Percentiles rank a stretch among this genome's conserved stretches.
phyloP scores from a whole-genome alignment of 208 protist genomes.

The Leishmania arabica region DNA sequence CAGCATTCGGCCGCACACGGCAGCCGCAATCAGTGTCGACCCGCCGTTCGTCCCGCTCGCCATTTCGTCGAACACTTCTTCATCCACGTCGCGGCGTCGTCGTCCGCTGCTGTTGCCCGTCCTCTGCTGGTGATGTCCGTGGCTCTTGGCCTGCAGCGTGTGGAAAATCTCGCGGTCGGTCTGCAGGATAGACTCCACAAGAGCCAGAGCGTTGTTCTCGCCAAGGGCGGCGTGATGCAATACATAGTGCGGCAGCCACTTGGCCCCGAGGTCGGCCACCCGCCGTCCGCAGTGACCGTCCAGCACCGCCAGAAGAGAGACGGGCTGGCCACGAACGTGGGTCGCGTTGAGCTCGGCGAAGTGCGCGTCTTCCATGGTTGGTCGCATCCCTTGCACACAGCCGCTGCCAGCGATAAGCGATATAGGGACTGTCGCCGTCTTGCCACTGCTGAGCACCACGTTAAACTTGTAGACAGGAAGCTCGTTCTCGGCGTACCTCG shows the following conservation, averaged over 20 bases:
- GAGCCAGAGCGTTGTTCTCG: conserved; percentile 74
- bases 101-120: conserved; percentile 9
- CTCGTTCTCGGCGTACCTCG: neutral
- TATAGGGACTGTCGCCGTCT: conserved; percentile 45
- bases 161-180: conserved; percentile 58
- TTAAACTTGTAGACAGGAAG: conserved; percentile 64
- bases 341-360: conserved; percentile 51
- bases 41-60: conserved; percentile 42
- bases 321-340: conserved; percentile 51
- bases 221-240: conserved; percentile 58
- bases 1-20: conserved; percentile 76
- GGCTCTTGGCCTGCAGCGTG: conserved; percentile 26
- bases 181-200: conserved; percentile 79
- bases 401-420: conserved; percentile 57
- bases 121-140: conserved; percentile 22
- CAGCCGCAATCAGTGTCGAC: conserved; percentile 71
- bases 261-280: conserved; percentile 64
- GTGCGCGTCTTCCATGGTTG: conserved; percentile 87
- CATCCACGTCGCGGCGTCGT: conserved; percentile 14
- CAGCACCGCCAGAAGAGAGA: conserved; percentile 68
- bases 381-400: conserved; percentile 70
- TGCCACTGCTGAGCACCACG: conserved; percentile 77
- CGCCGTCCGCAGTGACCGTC: conserved; percentile 85
- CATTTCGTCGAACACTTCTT: conserved; percentile 29
- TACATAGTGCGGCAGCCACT: conserved; percentile 67